Conservation (phyloP, 495 filamentous ascomycete species). For the Daldinia vernicosa region DNA sequence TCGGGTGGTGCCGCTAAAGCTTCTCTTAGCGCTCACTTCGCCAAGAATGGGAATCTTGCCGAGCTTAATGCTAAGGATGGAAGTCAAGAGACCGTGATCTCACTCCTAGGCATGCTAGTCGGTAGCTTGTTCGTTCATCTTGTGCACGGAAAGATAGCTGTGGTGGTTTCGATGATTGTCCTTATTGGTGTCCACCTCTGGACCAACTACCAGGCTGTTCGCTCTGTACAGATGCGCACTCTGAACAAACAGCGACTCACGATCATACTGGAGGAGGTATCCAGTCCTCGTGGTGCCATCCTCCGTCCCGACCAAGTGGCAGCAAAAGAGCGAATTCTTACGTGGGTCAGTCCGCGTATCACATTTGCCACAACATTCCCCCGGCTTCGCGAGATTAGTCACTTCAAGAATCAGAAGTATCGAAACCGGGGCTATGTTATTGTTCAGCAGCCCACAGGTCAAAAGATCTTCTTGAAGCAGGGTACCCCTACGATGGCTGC, state of each 20-base stretch:
- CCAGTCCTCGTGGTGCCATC: constrained; percentile 48
- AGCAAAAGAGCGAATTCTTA: constrained; percentile 75
- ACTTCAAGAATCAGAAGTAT: constrained; percentile 10
- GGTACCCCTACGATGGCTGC: constrained; percentile 58
- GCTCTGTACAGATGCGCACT: constrained; percentile 82
- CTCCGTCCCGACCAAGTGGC: constrained; percentile 72
- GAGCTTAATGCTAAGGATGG: constrained; percentile 97
- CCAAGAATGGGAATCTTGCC: constrained; percentile 84
- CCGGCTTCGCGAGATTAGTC: constrained; percentile 18
- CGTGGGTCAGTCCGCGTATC: constrained; percentile 54
- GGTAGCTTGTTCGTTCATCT: constrained; percentile 82
- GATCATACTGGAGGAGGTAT: constrained; percentile 73
- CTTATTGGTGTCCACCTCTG: constrained; percentile 78
- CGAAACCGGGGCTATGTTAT: constrained; percentile 44
- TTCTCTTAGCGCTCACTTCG: constrained; percentile 91
- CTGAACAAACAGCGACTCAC: constrained; percentile 89
- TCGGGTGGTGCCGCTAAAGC: constrained; percentile 91
- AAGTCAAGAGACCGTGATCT: constrained; percentile 94
- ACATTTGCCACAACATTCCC: constrained; percentile 43
- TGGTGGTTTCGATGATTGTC: constrained; percentile 76
- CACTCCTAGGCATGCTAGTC: constrained; percentile 85
- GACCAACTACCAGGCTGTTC: constrained; percentile 87
- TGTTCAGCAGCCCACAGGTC: constrained; percentile 49
- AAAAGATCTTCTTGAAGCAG: constrained; percentile 67
- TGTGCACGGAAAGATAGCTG: constrained; percentile 73